Percentiles rank a stretch among this genome's conserved stretches.
These are phyloP conservation scores for Laguncularia racemosa DNA, from an alignment of 345 rosid genomes.

Conservation along the genomic window DNA sequence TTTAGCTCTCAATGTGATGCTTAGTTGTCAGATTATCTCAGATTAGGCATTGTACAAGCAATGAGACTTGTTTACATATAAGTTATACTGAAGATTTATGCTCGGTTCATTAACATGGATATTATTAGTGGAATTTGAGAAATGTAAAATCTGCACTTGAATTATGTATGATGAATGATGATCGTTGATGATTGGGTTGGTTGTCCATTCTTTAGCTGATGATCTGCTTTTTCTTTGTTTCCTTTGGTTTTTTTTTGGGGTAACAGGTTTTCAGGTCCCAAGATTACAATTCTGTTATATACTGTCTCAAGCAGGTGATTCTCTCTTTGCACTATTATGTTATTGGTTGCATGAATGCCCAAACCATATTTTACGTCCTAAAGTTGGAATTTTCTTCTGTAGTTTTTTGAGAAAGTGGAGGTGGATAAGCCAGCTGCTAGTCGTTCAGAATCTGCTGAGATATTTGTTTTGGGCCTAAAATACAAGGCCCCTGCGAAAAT, in stretches of 20 bases:
- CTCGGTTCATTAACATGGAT: too few relatives aligned
- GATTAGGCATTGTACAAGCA: too few relatives aligned
- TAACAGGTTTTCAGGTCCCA: conserved; percentile 87
- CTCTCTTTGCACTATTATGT: background rate
- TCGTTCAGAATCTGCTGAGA: conserved; percentile 90
- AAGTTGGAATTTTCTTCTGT: conserved; percentile 8
- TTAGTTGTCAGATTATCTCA: too few relatives aligned
- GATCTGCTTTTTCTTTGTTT: background rate
- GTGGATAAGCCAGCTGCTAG: conserved; percentile 92
- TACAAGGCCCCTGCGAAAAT: conserved; percentile 92
- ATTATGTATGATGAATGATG: too few relatives aligned
- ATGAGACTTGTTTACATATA: too few relatives aligned
- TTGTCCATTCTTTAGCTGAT: background rate
- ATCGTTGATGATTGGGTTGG: background rate
- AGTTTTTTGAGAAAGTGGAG: conserved; percentile 95
- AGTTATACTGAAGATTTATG: too few relatives aligned
- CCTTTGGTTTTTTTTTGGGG: conserved; percentile 3
- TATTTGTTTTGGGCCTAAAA: conserved; percentile 68
- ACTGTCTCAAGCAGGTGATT: conserved; percentile 67
- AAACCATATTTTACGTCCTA: conserved; percentile 1
- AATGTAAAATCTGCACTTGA: too few relatives aligned
- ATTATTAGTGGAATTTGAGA: too few relatives aligned
- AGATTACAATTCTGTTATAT: conserved; percentile 73
- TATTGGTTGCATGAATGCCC: background rate
- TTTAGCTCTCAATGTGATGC: too few relatives aligned